Base-by-base conservation (phyloP, 106 monocot species). In the Dendrobium catenatum region DNA sequence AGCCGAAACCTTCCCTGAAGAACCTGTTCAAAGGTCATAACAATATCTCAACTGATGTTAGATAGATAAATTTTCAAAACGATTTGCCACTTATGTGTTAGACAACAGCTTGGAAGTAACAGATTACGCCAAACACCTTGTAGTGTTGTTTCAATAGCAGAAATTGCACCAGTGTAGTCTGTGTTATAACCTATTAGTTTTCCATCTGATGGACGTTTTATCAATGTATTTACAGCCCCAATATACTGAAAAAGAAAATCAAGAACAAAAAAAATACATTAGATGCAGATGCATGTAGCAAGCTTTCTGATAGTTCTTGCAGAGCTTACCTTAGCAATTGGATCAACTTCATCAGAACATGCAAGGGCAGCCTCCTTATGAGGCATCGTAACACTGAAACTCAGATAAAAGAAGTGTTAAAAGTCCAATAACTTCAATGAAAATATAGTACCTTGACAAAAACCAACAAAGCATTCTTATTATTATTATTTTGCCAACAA, bases 141-240 rank as follows among this genome's bases (percentile, higher is more conserved):
- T 64, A 98, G 85, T 72, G 91, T 95, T 86, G 93, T 93, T 83
- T 99, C 98, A 79, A 99, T 95, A n/a, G 97, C 97, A 85, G 97
- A 98, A 81, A 98, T 95, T 55, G 98, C 93, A 82, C 91, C 98
- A 80, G 88, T 78, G 49, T 93, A 99, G 84, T 99, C 98, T 75
- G 98, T 99, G 78, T 99, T 99, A 76, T 93, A 99, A 42, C 98
- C 98, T 42, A 93, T 68, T 86, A 93, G 68, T 67, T 95, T 99
- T 78, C 95, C 98, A 87, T 99, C 93, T 77, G 72, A 77, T 77
- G 89, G 86, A 72, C 94, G 88, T 61, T 78, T 88, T 48, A 93
- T 81, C 70, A 99, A 86, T 66, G 98, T 95, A 80, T 95, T 99
- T 68, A 95, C 95, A 64, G 98, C 98, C 49, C 98, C 98, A 76